These are phyloP conservation scores for Pythium phragmiticola DNA, from an alignment of 352 stramenopile species.

Conservation along the genomic window DNA sequence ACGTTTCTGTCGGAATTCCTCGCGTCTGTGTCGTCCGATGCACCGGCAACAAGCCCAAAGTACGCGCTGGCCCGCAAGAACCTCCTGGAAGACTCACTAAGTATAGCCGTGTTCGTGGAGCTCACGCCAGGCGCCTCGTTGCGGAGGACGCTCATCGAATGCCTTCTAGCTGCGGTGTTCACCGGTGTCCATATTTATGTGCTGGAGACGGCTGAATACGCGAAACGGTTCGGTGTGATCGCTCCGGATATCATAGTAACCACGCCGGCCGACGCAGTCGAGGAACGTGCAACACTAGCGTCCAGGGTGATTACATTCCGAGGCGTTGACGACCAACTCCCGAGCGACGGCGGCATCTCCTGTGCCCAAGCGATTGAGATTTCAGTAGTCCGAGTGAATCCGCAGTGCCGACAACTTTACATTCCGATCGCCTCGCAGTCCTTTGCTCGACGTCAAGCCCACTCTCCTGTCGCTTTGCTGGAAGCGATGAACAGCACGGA, in stretches of 20 bases:
- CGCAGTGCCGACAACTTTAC: not conserved
- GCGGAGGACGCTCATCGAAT: not conserved
- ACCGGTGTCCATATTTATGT: not conserved
- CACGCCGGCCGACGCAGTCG: not conserved
- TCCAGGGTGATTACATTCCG: not conserved
- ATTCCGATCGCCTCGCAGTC: slow-evolving; percentile 3
- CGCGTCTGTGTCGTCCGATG: not conserved
- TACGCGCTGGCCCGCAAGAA: not conserved
- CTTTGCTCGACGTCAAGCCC: not conserved
- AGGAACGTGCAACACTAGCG: not conserved
- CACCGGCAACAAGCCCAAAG: not conserved
- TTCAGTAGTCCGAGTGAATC: not conserved
- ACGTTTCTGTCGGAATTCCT: not conserved
- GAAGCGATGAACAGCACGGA: not conserved
- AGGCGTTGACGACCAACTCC: not conserved
- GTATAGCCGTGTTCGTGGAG: slow-evolving; percentile 1
- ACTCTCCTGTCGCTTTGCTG: not conserved
- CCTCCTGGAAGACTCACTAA: not conserved
- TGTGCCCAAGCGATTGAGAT: not conserved
- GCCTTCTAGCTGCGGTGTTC: not conserved
- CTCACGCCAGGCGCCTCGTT: not conserved
- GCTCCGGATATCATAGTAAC: not conserved
- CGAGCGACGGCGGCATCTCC: not conserved
- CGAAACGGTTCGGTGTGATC: not conserved
- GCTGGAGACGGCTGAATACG: not conserved